Percentiles rank a stretch among this genome's conserved stretches.
phyloP scores from a whole-genome alignment of 768 basidiomycete genomes.

The Cystofilobasidium capitatum region DNA sequence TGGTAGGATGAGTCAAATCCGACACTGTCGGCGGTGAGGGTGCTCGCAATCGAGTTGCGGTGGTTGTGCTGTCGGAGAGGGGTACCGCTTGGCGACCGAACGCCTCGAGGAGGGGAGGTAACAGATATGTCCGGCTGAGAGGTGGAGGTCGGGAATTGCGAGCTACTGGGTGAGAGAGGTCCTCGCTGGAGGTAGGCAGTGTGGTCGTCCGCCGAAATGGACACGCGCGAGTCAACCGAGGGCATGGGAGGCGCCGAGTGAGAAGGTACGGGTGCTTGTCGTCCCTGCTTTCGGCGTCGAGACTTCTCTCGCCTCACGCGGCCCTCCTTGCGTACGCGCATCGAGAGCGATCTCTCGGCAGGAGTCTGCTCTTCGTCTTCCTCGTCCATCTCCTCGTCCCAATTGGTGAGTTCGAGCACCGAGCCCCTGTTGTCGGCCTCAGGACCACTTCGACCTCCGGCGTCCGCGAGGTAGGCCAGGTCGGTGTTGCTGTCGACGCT shows the following conservation, averaged over 20 bases:
- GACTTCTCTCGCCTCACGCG: conserved; percentile 49
- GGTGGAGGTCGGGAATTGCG: background rate
- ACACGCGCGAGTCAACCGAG: background rate
- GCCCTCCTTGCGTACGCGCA: conserved; percentile 53
- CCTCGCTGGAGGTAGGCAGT: background rate
- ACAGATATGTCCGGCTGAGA: background rate
- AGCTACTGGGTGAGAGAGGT: background rate
- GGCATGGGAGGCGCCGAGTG: background rate
- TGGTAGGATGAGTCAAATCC: background rate
- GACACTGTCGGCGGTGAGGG: conserved; percentile 5
- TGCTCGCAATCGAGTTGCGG: conserved; percentile 8
- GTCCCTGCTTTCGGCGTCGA: conserved; percentile 32
- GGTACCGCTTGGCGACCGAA: background rate
- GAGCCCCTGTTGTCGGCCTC: conserved; percentile 40
- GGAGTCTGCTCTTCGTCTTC: conserved; percentile 50
- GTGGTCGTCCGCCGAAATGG: background rate
- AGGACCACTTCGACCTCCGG: background rate
- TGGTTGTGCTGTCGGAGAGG: background rate
- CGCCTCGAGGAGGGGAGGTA: background rate
- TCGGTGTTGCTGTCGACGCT: conserved; percentile 29
- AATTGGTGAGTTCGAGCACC: conserved; percentile 61
- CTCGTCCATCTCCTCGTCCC: conserved; percentile 53
- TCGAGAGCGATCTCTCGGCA: conserved; percentile 51
- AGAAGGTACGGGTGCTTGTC: background rate
- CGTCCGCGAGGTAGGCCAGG: conserved; percentile 26